phyloP scores from a whole-genome alignment of 2,329 filamentous ascomycete species.

The Aspergillus spinulosporus region DNA sequence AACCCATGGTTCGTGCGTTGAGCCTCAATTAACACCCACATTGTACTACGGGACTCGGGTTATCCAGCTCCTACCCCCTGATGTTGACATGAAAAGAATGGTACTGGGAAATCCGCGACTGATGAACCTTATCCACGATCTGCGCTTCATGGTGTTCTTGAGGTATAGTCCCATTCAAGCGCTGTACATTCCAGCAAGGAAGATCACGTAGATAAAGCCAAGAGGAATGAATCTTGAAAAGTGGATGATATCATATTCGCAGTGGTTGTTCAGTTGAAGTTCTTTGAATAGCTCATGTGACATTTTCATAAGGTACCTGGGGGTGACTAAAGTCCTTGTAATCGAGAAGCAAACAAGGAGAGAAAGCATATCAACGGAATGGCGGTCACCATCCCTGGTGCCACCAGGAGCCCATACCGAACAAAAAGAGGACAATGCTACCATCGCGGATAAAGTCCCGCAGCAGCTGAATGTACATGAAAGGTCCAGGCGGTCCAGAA shows the following conservation, averaged over 20 bases:
- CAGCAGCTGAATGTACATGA: conserved; percentile 40
- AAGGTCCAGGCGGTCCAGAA: conserved; percentile 29
- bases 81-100: too few species aligned
- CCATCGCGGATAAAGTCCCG: conserved; percentile 46
- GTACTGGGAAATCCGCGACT: too few species aligned
- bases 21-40: too few species aligned
- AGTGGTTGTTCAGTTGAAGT: neutral
- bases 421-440: conserved; percentile 46
- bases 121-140: too few species aligned
- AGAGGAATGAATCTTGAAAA: too few species aligned
- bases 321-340: neutral
- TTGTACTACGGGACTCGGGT: neutral
- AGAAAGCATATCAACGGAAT: neutral
- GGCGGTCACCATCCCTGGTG: conserved; percentile 32
- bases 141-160: too few species aligned
- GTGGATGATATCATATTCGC: neutral
- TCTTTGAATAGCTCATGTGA: too few species aligned
- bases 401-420: conserved; percentile 48
- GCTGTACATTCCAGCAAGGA: too few species aligned
- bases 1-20: too few species aligned
- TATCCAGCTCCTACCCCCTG: neutral
- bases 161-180: too few species aligned
- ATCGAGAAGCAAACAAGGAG: neutral
- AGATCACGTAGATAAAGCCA: too few species aligned
- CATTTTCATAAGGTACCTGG: too few species aligned